These are phyloP conservation scores for Neltuma alba DNA, from an alignment of 306 rosid genomes.

Conservation along the genomic window DNA sequence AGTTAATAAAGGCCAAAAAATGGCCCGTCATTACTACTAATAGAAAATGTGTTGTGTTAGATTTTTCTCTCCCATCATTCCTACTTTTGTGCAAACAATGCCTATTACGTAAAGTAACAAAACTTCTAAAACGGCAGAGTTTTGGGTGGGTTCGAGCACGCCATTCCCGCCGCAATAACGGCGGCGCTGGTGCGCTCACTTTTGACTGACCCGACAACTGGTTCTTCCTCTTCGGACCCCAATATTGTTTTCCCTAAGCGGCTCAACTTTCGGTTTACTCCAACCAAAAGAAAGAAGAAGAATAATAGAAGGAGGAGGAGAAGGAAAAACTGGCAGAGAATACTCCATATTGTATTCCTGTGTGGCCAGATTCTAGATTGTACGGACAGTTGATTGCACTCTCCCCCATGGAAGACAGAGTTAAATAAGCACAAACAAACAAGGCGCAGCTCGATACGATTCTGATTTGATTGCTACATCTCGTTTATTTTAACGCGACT, in stretches of 20 bases:
- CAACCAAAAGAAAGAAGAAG: background rate
- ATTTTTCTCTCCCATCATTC: slow-evolving; percentile 21
- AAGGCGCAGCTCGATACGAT: slow-evolving; percentile 41
- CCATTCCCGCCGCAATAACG: slow-evolving; percentile 84
- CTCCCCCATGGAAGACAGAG: slow-evolving; percentile 31
- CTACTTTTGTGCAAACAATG: slow-evolving; percentile 31
- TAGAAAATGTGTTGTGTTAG: slow-evolving; percentile 21
- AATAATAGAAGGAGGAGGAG: background rate
- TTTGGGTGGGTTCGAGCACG: slow-evolving; percentile 36
- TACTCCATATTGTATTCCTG: slow-evolving; percentile 21
- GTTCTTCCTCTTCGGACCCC: slow-evolving; percentile 17
- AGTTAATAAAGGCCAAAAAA: background rate
- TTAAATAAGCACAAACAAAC: slow-evolving; percentile 45
- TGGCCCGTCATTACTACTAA: background rate
- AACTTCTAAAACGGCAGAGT: slow-evolving; percentile 29
- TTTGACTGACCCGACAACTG: slow-evolving; percentile 31
- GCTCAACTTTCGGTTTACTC: slow-evolving; percentile 44
- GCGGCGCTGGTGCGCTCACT: slow-evolving; percentile 44
- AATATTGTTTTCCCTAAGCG: slow-evolving; percentile 27
- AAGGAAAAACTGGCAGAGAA: background rate
- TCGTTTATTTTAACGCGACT: slow-evolving; percentile 24
- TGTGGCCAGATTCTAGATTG: slow-evolving; percentile 41
- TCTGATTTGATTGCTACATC: slow-evolving; percentile 37
- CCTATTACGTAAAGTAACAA: slow-evolving; percentile 35
- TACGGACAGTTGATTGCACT: slow-evolving; percentile 51